A percentile compares a stretch with the other conserved stretches of the same genome.
phyloP scores from a whole-genome alignment of 441 rosid genomes.

The Pelargonium fulgidum region DNA sequence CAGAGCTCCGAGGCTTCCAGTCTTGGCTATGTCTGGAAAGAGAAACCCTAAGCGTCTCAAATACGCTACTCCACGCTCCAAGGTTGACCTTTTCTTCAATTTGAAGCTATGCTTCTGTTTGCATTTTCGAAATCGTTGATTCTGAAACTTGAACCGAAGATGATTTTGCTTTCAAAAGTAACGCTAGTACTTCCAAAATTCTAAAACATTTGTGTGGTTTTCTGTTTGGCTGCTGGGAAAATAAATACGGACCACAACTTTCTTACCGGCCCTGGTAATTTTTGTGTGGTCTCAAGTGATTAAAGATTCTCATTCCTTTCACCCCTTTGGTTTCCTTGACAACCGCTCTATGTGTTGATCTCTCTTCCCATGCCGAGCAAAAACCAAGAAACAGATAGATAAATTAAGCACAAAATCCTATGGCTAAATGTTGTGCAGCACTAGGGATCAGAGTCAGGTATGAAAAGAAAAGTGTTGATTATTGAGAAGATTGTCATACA shows the following conservation, averaged over 20 bases:
- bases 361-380: not conserved
- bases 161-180: not conserved
- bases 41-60: conserved; percentile 92
- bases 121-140: not conserved
- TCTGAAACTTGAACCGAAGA: not conserved
- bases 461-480: not conserved
- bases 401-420: not conserved
- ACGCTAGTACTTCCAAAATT: not conserved
- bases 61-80: conserved; percentile 68
- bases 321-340: not conserved
- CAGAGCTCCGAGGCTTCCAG: conserved; percentile 24
- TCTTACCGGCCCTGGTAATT: not conserved
- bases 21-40: conserved; percentile 53
- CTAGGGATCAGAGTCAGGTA: not conserved
- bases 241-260: not conserved
- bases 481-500: not conserved
- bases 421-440: not conserved
- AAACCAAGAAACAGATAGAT: not conserved
- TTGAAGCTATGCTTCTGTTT: not conserved
- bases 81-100: conserved; percentile 31
- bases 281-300: not conserved
- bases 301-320: not conserved
- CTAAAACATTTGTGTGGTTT: not conserved
- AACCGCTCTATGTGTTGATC: not conserved
- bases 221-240: not conserved